phyloP scores from a whole-genome alignment of 331 rosid species.

The Quercus tomentella region DNA sequence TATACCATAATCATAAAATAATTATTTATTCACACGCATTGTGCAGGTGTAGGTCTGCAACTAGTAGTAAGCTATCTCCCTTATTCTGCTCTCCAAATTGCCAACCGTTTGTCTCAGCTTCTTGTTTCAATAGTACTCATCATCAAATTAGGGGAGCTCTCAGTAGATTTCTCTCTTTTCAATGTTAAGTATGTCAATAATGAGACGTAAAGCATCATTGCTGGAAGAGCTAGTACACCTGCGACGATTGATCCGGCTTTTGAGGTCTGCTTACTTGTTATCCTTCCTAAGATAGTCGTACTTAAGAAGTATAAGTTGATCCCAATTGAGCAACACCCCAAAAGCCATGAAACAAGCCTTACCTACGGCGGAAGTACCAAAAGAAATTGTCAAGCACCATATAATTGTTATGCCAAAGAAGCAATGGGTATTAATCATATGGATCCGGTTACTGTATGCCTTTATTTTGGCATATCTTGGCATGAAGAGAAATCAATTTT shows the following conservation, averaged over 20 bases:
- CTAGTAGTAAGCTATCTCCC: not conserved
- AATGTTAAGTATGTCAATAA: not conserved
- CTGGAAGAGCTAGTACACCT: not conserved
- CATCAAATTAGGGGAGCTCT: not conserved
- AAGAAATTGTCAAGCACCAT: not conserved
- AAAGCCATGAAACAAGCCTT: not conserved
- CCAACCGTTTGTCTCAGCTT: not conserved
- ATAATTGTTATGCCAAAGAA: no score
- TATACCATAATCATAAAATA: no score
- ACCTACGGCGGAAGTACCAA: not conserved
- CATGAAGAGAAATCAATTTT: no score
- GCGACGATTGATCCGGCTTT: not conserved
- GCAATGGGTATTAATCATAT: no score
- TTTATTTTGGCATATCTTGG: no score
- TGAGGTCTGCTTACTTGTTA: not conserved
- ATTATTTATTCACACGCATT: no score
- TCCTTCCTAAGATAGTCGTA: not conserved
- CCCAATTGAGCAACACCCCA: constrained; percentile 1
- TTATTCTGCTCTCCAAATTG: not conserved
- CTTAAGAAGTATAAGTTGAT: constrained; percentile 9
- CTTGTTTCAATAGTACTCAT: not conserved
- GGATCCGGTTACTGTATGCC: no score
- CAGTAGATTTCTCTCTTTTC: not conserved
- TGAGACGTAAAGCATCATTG: not conserved
- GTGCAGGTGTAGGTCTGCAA: not conserved